Evolutionary conservation across 2,329 filamentous ascomycete genomes (phyloP), one percentile per base, ranked within the genome.

Genomic region (Trichoderma harzianum): DNA sequence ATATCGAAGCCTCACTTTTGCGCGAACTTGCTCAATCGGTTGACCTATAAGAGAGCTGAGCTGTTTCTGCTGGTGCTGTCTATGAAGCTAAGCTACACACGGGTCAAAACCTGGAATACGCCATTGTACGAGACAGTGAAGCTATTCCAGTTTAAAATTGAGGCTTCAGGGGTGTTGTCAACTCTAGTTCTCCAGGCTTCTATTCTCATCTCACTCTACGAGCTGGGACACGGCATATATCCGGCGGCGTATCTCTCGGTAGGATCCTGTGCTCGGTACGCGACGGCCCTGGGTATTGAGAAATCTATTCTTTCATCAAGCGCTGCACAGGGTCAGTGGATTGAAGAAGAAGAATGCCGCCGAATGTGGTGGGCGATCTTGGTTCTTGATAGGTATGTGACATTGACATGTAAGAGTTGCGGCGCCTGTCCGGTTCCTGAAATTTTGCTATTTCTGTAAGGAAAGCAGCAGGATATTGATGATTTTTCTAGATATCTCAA

Each of bases 281-380:
- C 55, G 24, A 62, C 57, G 7, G 64, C 65, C 3, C 11, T 72
- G 1, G 70, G 70, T 0, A 63, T 72, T 8, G 64, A 72, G 16
- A 72, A 63, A n/a, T 53, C 70, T 8, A 51, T 72, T 7, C 34
- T 47, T 28, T 60, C 43, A 21, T 39, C 43, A 24, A 51, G 32
- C 18, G n/a, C 18, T 4, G 4, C 21, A 3, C 21, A 60, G 3
- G 18, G 11, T 16, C 55, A 32, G 11, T 69, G 64, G 70, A 63
- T 72, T n/a, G 70, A 72, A 18, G 55, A 69, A 34, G 70, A 72
- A 39, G 70, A 72, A 62, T 7, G 57, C 11, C 70, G 70, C 32
- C 55, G 70, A 32, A 47, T 69, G 10, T 72, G 70, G 70, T 72
- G 70, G 70, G 34, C 70, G 11, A 63, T 72, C 11, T 18, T 72